These are phyloP conservation scores for Ophiosphaerella narmari DNA, from an alignment of 2,329 filamentous ascomycete species.

Conservation along the genomic window DNA sequence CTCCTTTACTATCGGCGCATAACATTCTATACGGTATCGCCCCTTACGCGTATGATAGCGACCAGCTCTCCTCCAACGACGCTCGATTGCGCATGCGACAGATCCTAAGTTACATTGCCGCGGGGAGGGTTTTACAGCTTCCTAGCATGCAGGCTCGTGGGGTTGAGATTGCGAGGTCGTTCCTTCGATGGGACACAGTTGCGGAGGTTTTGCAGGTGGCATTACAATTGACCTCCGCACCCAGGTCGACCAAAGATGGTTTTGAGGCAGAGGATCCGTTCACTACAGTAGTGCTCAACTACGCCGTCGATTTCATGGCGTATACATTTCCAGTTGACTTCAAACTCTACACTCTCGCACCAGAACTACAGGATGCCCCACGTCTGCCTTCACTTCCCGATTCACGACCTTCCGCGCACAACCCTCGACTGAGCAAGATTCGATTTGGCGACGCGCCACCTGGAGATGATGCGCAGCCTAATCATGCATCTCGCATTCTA, in stretches of 20 bases:
- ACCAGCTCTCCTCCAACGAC: slow-evolving; percentile 28
- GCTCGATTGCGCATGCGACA: slow-evolving; percentile 44
- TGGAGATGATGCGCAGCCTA: slow-evolving; percentile 48
- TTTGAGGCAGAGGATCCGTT: slow-evolving; percentile 58
- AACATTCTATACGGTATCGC: slow-evolving; percentile 36
- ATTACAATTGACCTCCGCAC: slow-evolving; percentile 47
- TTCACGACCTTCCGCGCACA: slow-evolving; percentile 45
- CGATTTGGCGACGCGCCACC: slow-evolving; percentile 70
- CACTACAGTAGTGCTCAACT: slow-evolving; percentile 59
- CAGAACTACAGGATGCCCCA: slow-evolving; percentile 54
- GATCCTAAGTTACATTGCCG: slow-evolving; percentile 65
- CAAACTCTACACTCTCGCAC: slow-evolving; percentile 58
- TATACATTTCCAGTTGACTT: slow-evolving; percentile 65
- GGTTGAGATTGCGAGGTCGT: slow-evolving; percentile 61
- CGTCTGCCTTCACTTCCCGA: slow-evolving; percentile 50
- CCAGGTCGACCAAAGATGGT: slow-evolving; percentile 14
- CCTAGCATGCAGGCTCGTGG: slow-evolving; percentile 61
- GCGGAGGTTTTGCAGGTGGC: slow-evolving; percentile 66
- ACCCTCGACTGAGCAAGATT: slow-evolving; percentile 65
- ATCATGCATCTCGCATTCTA: slow-evolving; percentile 55
- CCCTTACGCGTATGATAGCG: slow-evolving; percentile 30
- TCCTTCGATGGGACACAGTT: slow-evolving; percentile 67
- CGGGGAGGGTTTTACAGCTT: slow-evolving; percentile 63
- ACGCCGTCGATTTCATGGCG: slow-evolving; percentile 63
- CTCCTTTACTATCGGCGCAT: slow-evolving; percentile 33